These are phyloP conservation scores for Penicillium paradoxum DNA, from an alignment of 495 filamentous ascomycete species.

Conservation along the genomic window DNA sequence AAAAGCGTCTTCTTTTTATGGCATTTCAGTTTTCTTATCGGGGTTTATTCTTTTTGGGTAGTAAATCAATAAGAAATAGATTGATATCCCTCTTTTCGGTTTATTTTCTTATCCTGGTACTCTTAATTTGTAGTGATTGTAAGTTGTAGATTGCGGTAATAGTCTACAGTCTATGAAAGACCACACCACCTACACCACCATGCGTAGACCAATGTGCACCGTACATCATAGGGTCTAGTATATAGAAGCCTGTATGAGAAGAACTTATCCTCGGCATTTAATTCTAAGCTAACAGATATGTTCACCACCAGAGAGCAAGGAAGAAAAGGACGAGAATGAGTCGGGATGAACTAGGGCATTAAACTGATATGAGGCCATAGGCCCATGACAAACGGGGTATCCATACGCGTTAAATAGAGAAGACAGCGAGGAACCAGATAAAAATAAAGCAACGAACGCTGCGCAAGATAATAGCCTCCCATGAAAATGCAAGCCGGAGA, in stretches of 20 bases:
- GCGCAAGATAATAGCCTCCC: not conserved
- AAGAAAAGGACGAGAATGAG: too few species aligned
- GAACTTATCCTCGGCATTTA: too few species aligned
- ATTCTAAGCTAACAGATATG: too few species aligned
- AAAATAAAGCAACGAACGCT: not conserved
- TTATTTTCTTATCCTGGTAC: not conserved
- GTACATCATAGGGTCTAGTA: too few species aligned
- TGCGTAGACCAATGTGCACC: too few species aligned
- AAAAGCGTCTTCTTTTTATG: not conserved
- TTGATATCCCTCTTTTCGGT: conserved; percentile 1
- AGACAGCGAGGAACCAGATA: not conserved
- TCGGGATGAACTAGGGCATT: too few species aligned
- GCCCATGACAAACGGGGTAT: conserved; percentile 5
- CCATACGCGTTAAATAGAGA: not conserved
- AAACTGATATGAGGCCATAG: not conserved
- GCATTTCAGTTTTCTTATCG: not conserved
- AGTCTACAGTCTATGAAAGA: too few species aligned
- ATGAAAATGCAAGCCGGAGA: conserved; percentile 8
- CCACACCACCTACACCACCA: too few species aligned
- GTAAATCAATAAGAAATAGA: not conserved
- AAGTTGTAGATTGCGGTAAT: too few species aligned
- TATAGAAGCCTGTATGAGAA: too few species aligned
- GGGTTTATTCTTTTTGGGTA: not conserved
- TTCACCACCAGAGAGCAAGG: too few species aligned
- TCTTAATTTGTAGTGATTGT: too few species aligned